Base-by-base conservation (phyloP, 2,329 filamentous ascomycete genomes). In the Purpureocillium lavendulum region DNA sequence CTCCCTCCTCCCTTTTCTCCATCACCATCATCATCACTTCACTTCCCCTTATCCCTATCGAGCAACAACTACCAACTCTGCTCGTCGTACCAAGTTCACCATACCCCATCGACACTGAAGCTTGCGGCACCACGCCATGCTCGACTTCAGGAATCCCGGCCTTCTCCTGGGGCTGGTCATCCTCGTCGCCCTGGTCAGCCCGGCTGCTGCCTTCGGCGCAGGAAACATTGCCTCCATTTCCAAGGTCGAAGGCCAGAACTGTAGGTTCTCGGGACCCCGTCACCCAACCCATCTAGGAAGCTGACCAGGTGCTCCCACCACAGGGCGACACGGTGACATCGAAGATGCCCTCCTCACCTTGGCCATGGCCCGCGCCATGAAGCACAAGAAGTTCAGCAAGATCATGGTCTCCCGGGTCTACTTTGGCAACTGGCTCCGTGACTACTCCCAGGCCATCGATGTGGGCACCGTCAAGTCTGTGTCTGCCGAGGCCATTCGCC, bases 361-460 rank as follows among this genome's bases (percentile, higher is more conserved):
- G 21, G 64, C 80, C 35, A 71, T 73, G 64, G 71, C 71, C 38
- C 65, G 60, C 35, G 67, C 66, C 50, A 60, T 70, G 45, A 68
- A 67, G 49, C 67, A 69, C 50, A 88, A 89, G 69, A 94, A 89
- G 56, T 95, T 94, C 65, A 79, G 76, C 69, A 92, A 92, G 67
- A 77, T 94, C 55, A 84, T 82, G 56, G 84, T 95, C 46, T 85
- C 89, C 47, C 79, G 88, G 45, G 85, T 94, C 47, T 96, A 96
- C 69, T 96, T 96, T 67, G 89, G 89, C 48, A 96, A 95, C 69
- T 95, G 89, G 89, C 77, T 95, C 28, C 78, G 75, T 43, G 89
- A 96, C 64, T 96, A 96, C 64, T 92, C 85, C 39, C 89, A 96
- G 63, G 89, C 88, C 45, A 85, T 95, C 52, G 89, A 96, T 60